These are phyloP conservation scores for Gonapodya prolifera DNA, from an alignment of 192 early-diverging fungal genomes.

Conservation along the genomic window DNA sequence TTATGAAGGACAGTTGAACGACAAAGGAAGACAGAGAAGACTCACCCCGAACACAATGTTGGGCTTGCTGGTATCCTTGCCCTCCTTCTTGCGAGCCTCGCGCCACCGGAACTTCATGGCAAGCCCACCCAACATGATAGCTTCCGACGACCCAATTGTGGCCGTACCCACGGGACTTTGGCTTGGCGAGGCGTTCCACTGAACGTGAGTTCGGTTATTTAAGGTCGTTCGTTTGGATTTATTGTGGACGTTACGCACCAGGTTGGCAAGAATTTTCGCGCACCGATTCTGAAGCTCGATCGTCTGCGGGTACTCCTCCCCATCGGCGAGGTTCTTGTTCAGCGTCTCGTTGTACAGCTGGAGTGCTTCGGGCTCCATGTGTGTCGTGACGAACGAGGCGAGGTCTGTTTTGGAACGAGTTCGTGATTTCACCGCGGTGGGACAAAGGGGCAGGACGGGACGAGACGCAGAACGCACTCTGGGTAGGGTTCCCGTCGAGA, in stretches of 20 bases:
- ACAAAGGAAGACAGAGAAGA: too few relatives aligned
- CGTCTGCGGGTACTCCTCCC: slow-evolving; percentile 56
- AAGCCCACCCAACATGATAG: slow-evolving; percentile 59
- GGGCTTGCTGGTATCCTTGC: slow-evolving; percentile 19
- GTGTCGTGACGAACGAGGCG: slow-evolving; percentile 42
- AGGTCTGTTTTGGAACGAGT: background rate
- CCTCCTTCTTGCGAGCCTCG: slow-evolving; percentile 34
- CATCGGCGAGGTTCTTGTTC: slow-evolving; percentile 59
- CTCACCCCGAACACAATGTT: background rate
- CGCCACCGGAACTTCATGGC: slow-evolving; percentile 74
- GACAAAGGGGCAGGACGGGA: slow-evolving; percentile 22
- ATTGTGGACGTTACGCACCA: too few relatives aligned
- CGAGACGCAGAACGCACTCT: slow-evolving; percentile 50
- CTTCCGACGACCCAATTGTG: slow-evolving; percentile 70
- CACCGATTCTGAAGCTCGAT: slow-evolving; percentile 52
- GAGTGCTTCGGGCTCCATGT: slow-evolving; percentile 72
- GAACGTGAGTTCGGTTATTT: too few relatives aligned
- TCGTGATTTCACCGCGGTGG: too few relatives aligned
- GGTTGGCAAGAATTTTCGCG: slow-evolving; percentile 52
- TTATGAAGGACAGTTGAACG: too few relatives aligned
- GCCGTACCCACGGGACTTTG: slow-evolving; percentile 37
- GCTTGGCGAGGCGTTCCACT: slow-evolving; percentile 39
- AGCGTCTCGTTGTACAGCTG: slow-evolving; percentile 63
- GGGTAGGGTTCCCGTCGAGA: slow-evolving; percentile 63
- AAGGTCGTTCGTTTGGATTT: too few relatives aligned